Conservation (phyloP, 306 rosid genomes). For the Abrus pulchellus region DNA sequence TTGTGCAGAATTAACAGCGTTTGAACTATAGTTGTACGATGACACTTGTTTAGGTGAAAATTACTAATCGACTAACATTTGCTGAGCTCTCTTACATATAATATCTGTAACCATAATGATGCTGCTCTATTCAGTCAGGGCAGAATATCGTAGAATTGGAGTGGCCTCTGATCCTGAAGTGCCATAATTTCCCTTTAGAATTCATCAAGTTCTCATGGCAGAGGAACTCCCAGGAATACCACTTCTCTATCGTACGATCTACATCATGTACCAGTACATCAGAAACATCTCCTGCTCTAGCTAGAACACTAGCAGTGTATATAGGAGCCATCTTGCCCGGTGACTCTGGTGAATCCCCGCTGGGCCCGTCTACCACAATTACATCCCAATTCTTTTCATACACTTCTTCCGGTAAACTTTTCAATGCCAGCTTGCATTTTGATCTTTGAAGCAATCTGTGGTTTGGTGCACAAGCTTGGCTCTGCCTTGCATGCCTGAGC, state of each 20-base stretch:
- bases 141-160: conserved; percentile 71
- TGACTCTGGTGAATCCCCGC: conserved; percentile 65
- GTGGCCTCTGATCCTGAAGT: conserved; percentile 68
- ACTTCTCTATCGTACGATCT: conserved; percentile 79
- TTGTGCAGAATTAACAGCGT: not conserved
- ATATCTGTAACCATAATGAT: conserved; percentile 3
- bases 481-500: conserved; percentile 73
- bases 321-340: conserved; percentile 85
- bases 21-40: not conserved
- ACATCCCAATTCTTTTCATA: conserved; percentile 77
- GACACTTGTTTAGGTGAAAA: not conserved
- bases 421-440: conserved; percentile 79
- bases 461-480: conserved; percentile 60
- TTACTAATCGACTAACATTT: not conserved
- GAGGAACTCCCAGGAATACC: conserved; percentile 95
- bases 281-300: conserved; percentile 68
- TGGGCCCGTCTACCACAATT: conserved; percentile 84
- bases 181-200: conserved; percentile 82
- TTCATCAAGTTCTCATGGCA: conserved; percentile 80
- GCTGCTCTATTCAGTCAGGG: conserved; percentile 22
- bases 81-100: conserved; percentile 13
- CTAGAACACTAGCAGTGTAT: conserved; percentile 73
- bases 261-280: conserved; percentile 77
- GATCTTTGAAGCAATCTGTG: conserved; percentile 60
- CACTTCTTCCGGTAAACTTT: conserved; percentile 69